phyloP scores from a whole-genome alignment of 2,329 filamentous ascomycete species.

The Myriosclerotinia scirpicola region DNA sequence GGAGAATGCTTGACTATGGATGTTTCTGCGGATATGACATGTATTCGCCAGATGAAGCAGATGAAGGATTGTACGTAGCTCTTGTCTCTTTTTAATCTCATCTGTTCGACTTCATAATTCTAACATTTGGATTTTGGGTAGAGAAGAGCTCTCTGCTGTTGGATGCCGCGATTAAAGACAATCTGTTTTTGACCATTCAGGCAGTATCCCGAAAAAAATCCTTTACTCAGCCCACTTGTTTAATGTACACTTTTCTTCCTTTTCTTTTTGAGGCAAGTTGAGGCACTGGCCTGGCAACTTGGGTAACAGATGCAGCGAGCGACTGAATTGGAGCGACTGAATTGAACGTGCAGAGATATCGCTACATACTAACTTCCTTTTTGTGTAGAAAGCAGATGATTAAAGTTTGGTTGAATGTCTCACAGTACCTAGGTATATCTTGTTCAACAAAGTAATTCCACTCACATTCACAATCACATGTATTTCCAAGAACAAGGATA shows the following conservation, averaged over 20 bases:
- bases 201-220: not conserved
- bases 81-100: not conserved
- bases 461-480: not conserved
- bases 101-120: not conserved
- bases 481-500: not conserved
- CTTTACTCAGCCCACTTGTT: not conserved
- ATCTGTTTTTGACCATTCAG: not conserved
- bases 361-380: not conserved
- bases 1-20: constrained; percentile 23
- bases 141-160: not conserved
- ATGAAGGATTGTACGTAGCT: constrained; percentile 22
- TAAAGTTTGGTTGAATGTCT: not conserved
- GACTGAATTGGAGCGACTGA: too few species aligned
- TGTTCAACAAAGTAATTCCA: not conserved
- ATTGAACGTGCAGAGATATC: too few species aligned
- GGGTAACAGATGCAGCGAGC: too few species aligned
- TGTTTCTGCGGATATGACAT: constrained; percentile 22
- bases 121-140: not conserved
- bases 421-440: not conserved
- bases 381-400: not conserved
- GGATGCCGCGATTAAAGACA: not conserved
- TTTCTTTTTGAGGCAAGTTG: too few species aligned
- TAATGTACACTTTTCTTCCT: too few species aligned
- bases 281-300: too few species aligned
- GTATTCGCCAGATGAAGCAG: constrained; percentile 12